phyloP scores from a whole-genome alignment of 2,329 filamentous ascomycete genomes.

The Exophiala oligosperma region DNA sequence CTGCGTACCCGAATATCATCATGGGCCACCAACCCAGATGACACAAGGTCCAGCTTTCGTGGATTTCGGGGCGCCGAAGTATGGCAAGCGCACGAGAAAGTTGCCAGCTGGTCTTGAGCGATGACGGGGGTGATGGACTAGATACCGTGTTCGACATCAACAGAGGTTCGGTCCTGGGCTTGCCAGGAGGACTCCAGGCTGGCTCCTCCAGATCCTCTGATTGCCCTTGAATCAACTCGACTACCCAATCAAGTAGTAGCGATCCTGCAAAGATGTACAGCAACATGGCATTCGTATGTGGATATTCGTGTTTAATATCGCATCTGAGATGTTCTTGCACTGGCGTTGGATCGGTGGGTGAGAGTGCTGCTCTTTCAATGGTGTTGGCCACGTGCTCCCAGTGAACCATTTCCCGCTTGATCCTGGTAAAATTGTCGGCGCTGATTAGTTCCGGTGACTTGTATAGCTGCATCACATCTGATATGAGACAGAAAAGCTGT shows the following conservation, averaged over 20 bases:
- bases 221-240: background rate
- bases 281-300: background rate
- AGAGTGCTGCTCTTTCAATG: background rate
- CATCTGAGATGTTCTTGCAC: background rate
- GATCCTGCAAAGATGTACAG: constrained; percentile 6
- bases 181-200: no score
- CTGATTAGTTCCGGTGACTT: background rate
- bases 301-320: background rate
- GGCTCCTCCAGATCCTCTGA: no score
- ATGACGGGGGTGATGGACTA: background rate
- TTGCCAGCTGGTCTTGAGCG: background rate
- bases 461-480: background rate
- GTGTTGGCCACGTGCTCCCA: constrained; percentile 1
- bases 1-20: background rate
- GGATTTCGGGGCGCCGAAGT: background rate
- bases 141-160: background rate
- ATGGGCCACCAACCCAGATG: constrained; percentile 2
- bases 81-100: background rate
- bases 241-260: constrained; percentile 1
- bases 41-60: background rate
- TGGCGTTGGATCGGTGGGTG: background rate
- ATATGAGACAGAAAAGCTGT: background rate
- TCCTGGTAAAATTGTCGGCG: background rate
- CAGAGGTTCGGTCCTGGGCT: no score
- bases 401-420: background rate